Base-by-base conservation (phyloP, 805 yeast species). In the Ogataea degrootiae region DNA sequence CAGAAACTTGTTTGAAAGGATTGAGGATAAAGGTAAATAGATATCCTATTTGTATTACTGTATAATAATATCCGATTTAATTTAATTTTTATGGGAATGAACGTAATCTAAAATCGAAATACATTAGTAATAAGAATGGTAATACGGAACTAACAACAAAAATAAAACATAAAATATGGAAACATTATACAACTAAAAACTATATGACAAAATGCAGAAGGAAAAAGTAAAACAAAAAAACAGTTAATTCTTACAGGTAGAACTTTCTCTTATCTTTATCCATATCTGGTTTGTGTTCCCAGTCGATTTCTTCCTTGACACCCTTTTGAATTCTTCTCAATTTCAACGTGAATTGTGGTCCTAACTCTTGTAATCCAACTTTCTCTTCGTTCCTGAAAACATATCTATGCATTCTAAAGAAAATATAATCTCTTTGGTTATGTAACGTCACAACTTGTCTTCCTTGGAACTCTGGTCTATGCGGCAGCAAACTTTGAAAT, bases 261-360 rank as follows among this genome's bases (percentile, higher is more conserved):
- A 92, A 92, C 78, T 88, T 90, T 69, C 83, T 83, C 82, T 91
- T 92, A 66, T 92, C 97, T 60, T 85, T 85, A 67, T 94, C 98
- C 98, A 94, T 91, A 55, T 87, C 96, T 4, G 97, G 84, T 57
- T 88, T 80, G 70, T 90, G 96, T 68, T 94, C 97, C 97, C 98
- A 92, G 60, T 89, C 97, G 26, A 87, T 75, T 60, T 92, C 98
- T 56, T 89, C 96, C 61, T 83, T 83, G 59, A 94, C 77, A 45
- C 98, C 99, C 69, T 82, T 85, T 67, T 92, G 98, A 49, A 94
- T 72, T 61, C 98, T 77, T 67, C 96, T 80, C 56, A 94, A 70
- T 62, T 86, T 84, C 64, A 94, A 69, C 1, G 99, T 94, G 67
- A 94, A 94, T 67, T 91, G 97, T 1, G 99, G 99, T 0, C 99